Conservation (phyloP, 176 grass and related monocot species). For the Calamus simplicifolius region DNA sequence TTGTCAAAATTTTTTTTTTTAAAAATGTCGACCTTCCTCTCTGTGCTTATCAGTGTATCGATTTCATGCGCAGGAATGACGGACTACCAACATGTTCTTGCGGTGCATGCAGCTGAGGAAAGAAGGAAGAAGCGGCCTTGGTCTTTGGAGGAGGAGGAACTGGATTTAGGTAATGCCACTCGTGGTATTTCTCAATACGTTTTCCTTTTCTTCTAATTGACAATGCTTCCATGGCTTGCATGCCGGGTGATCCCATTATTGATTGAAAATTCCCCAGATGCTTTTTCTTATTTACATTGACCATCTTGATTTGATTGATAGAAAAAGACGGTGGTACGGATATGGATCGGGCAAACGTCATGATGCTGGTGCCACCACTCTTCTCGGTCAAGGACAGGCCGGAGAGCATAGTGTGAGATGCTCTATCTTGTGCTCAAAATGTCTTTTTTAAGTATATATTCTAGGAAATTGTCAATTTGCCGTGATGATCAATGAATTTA, state of each 20-base stretch:
- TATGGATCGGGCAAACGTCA: conserved; percentile 53
- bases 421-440: neutral
- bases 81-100: conserved; percentile 83
- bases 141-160: conserved; percentile 5
- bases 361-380: conserved; percentile 84
- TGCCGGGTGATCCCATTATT: too few species aligned
- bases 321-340: conserved; percentile 28
- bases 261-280: neutral
- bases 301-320: conserved; percentile 21
- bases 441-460: too few species aligned
- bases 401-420: conserved; percentile 74
- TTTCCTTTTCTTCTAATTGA: too few species aligned
- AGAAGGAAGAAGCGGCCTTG: conserved; percentile 51
- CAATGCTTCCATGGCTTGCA: too few species aligned
- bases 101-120: conserved; percentile 53
- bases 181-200: too few species aligned
- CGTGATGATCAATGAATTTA: too few species aligned
- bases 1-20: too few species aligned
- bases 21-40: neutral
- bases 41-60: neutral
- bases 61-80: conserved; percentile 46
- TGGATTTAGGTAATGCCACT: conserved; percentile 20
- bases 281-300: conserved; percentile 2
- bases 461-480: too few species aligned
- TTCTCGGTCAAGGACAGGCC: conserved; percentile 82